phyloP scores from a whole-genome alignment of 352 stramenopile species.

The Pythium sukuiense region DNA sequence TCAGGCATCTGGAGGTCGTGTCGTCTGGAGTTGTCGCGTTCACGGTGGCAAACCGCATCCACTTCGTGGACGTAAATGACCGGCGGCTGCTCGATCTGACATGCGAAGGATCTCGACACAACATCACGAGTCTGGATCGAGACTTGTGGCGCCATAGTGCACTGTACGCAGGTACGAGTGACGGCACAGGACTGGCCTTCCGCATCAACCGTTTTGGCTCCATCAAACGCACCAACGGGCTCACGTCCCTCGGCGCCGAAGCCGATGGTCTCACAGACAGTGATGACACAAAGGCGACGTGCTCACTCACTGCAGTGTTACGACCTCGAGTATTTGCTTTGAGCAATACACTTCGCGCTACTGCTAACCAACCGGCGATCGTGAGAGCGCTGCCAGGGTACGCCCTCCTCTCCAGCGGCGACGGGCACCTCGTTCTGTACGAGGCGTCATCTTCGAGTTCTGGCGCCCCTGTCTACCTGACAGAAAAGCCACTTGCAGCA shows the following conservation, averaged over 20 bases:
- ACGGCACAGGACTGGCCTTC: slow-evolving; percentile 33
- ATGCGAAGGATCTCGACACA: slow-evolving; percentile 30
- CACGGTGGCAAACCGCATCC: slow-evolving; percentile 25
- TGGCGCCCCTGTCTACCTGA: slow-evolving; percentile 22
- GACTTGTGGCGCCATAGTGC: slow-evolving; percentile 33
- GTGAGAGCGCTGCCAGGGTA: slow-evolving; percentile 32
- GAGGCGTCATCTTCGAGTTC: slow-evolving; percentile 16
- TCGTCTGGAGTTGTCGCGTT: slow-evolving; percentile 32
- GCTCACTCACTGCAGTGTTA: slow-evolving; percentile 18
- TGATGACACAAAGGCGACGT: slow-evolving; percentile 14
- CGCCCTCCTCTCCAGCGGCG: slow-evolving; percentile 21
- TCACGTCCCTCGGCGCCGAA: slow-evolving; percentile 13
- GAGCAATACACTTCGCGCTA: background rate
- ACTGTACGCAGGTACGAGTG: slow-evolving; percentile 34
- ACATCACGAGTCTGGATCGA: slow-evolving; percentile 35
- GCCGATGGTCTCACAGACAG: slow-evolving; percentile 11
- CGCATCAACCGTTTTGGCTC: slow-evolving; percentile 28
- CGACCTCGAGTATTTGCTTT: slow-evolving; percentile 12
- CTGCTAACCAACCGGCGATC: background rate
- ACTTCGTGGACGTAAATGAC: slow-evolving; percentile 31
- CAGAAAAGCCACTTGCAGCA: slow-evolving; percentile 18
- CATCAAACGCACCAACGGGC: slow-evolving; percentile 23
- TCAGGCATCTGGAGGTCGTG: slow-evolving; percentile 28
- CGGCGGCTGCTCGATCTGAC: slow-evolving; percentile 21
- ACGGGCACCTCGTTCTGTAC: slow-evolving; percentile 30